Conservation (phyloP, 2,329 filamentous ascomycete genomes). For the Neonectria ditissima region DNA sequence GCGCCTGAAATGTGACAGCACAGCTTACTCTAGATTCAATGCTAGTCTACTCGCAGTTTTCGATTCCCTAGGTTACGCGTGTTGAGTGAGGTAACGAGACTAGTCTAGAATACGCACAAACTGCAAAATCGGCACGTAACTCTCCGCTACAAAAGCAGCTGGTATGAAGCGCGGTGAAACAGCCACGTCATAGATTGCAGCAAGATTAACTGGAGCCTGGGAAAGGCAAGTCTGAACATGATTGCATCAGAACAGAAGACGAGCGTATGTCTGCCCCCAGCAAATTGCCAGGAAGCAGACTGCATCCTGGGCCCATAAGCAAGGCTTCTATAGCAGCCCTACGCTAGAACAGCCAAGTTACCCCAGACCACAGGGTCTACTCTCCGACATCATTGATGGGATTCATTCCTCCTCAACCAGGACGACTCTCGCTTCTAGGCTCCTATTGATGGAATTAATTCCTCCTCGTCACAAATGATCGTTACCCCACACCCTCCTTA, state of each 20-base stretch:
- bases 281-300: too few relatives aligned
- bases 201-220: neutral
- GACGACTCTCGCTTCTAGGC: neutral
- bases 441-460: conserved; percentile 25
- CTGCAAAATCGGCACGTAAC: neutral
- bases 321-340: neutral
- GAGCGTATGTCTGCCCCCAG: neutral
- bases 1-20: too few relatives aligned
- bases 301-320: too few relatives aligned
- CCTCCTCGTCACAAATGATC: conserved; percentile 4
- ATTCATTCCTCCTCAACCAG: neutral
- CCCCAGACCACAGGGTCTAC: neutral
- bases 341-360: neutral
- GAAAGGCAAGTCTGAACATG: neutral
- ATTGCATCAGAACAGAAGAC: neutral
- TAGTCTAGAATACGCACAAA: neutral
- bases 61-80: too few relatives aligned
- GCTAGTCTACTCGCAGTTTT: too few relatives aligned
- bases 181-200: neutral
- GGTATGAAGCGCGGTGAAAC: neutral
- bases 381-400: neutral
- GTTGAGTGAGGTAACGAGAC: too few relatives aligned
- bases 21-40: too few relatives aligned
- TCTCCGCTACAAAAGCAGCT: neutral
- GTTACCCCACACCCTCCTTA: neutral